Conservation (phyloP, 345 rosid species). For the Triadica sebifera region DNA sequence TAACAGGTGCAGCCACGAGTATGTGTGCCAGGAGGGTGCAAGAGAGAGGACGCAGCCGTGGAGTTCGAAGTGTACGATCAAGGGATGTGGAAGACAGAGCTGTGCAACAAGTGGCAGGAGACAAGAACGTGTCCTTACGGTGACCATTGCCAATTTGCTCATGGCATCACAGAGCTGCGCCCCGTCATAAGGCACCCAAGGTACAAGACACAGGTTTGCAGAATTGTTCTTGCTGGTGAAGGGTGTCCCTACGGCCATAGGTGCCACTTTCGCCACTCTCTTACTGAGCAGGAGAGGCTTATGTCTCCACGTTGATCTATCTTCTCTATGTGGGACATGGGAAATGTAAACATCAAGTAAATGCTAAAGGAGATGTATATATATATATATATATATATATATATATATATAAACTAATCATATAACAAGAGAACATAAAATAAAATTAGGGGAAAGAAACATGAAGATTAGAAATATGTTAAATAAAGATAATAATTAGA, state of each 20-base stretch:
- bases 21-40: constrained; percentile 18
- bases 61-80: constrained; percentile 19
- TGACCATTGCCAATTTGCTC: constrained; percentile 21
- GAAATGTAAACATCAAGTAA: constrained; percentile 15
- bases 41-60: constrained; percentile 4
- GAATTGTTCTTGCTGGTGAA: constrained; percentile 19
- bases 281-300: constrained; percentile 19
- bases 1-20: constrained; percentile 33
- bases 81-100: constrained; percentile 29
- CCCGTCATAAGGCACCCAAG: constrained; percentile 25
- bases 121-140: constrained; percentile 20
- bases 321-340: too few relatives aligned
- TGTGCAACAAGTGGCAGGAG: constrained; percentile 30
- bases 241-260: constrained; percentile 21
- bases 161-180: constrained; percentile 22
- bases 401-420: too few relatives aligned
- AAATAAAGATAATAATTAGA: neutral
- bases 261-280: constrained; percentile 29
- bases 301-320: constrained; percentile 7
- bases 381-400: too few relatives aligned
- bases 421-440: neutral
- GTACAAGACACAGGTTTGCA: constrained; percentile 24
- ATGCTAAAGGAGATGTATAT: neutral
- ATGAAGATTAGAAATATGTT: neutral
- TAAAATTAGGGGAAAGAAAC: neutral